Base-by-base conservation (phyloP, 352 stramenopile genomes). In the Pythium pyrilobum region DNA sequence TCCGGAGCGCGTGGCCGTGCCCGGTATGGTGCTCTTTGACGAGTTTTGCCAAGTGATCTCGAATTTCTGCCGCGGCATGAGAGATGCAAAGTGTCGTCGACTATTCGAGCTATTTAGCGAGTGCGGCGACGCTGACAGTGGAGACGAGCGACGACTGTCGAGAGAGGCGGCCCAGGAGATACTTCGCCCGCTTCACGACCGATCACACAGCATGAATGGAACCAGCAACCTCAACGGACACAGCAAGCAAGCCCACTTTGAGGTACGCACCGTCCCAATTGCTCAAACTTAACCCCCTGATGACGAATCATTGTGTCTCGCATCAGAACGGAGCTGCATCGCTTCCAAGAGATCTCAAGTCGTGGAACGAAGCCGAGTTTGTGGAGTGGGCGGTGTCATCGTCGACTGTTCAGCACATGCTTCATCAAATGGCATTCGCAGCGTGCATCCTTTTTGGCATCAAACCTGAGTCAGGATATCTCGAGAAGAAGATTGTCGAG, bases 11-110 rank as follows among this genome's bases (percentile, higher is more conserved):
- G 75, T 70, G 3, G 61, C 59, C 4, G 61, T 87, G 12, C 59
- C 62, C 1, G 66, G 83, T 4, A 50, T 87, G 24, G 71, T 92
- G 53, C 60, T 84, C 15, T 92, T 95, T 65, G 77, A 91, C 32
- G 78, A 90, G 47, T 92, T 95, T 37, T 95, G 84, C 56, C 63
- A 78, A 31, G 82, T 95, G 31, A 52, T 92, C 16, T 91, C 84
- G 9, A 60, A 89, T 28, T 88, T 83, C 40, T 90, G 76, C 42
- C 69, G 81, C n/a, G 80, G 75, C 10, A 73, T 67, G 8, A 57
- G 20, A 8, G 58, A 80, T 3, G 48, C 69, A 13, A 79, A 56
- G 45, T 82, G 56, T 46, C 49, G 18, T 40, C 65, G 77, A 48
- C 29, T 95, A 2, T 90, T 92, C 53, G 52, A 67, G 15, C 69